A percentile compares a stretch with the other conserved stretches of the same genome.
Conservation (phyloP, 345 rosid genomes). For the Salix dunnii region DNA sequence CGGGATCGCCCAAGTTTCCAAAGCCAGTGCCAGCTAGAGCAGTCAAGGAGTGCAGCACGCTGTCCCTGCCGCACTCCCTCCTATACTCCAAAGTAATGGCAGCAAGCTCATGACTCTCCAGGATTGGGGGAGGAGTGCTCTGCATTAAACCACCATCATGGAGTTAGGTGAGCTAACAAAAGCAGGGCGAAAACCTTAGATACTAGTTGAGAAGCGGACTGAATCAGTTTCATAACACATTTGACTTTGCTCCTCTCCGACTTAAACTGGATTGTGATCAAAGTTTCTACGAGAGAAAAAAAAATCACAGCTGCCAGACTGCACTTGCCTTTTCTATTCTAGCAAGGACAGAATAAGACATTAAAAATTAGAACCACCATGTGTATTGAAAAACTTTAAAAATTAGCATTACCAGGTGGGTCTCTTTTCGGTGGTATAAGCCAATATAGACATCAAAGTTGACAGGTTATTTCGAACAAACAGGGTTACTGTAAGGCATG, state of each 20-base stretch:
- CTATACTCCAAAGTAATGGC: conserved; percentile 83
- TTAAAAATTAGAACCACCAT: not conserved
- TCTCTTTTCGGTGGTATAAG: not conserved
- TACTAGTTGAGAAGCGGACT: not conserved
- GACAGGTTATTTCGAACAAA: not conserved
- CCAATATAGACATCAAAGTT: not conserved
- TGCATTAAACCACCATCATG: conserved; percentile 27
- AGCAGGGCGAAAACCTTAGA: not conserved
- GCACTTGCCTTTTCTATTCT: not conserved
- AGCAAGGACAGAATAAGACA: not conserved
- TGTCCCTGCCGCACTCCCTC: conserved; percentile 94
- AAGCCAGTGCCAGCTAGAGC: conserved; percentile 47
- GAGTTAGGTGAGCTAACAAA: not conserved
- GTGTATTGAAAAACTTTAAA: not conserved
- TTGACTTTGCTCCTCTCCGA: not conserved
- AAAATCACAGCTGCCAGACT: not conserved
- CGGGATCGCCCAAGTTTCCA: conserved; percentile 37
- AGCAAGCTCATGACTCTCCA: conserved; percentile 81
- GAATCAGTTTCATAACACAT: not conserved
- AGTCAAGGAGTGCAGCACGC: conserved; percentile 85
- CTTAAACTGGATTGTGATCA: not conserved
- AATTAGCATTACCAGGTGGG: not conserved
- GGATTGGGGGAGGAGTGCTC: conserved; percentile 82
- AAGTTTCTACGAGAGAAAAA: not conserved
- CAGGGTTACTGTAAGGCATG: not conserved